These are phyloP conservation scores for Aspergillus sclerotioniger DNA, from an alignment of 495 filamentous ascomycete species.

Conservation along the genomic window DNA sequence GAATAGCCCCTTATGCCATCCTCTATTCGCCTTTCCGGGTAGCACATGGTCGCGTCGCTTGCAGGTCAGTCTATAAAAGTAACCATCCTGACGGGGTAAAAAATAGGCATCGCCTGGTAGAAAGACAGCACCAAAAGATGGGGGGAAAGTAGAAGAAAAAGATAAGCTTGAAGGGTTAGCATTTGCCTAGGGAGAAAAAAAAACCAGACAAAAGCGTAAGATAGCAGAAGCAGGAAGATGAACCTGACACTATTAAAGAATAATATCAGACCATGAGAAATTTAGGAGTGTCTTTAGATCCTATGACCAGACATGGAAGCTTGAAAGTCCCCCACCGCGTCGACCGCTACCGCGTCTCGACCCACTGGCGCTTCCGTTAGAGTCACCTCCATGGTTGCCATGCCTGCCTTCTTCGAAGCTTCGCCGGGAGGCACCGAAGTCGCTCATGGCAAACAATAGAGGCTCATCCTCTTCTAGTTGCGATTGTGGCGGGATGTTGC, in stretches of 20 bases:
- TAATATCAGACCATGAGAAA: slow-evolving; percentile 2
- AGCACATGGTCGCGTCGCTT: slow-evolving; percentile 13
- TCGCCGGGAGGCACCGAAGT: slow-evolving; percentile 66
- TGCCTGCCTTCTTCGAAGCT: slow-evolving; percentile 70
- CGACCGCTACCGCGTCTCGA: slow-evolving; percentile 43
- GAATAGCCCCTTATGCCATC: slow-evolving; percentile 14
- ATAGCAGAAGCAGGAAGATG: slow-evolving; percentile 1
- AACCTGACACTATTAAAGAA: background rate
- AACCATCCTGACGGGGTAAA: slow-evolving; percentile 13
- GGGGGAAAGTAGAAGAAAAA: slow-evolving; percentile 1
- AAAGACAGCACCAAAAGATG: slow-evolving; percentile 1
- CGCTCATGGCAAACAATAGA: slow-evolving; percentile 84
- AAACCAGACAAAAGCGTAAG: background rate
- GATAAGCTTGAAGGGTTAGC: slow-evolving; percentile 2
- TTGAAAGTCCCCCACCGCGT: slow-evolving; percentile 38
- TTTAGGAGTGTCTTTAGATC: slow-evolving; percentile 1
- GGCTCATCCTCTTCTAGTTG: slow-evolving; percentile 70
- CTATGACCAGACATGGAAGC: slow-evolving; percentile 36
- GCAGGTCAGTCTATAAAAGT: slow-evolving; percentile 28
- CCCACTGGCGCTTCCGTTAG: slow-evolving; percentile 26
- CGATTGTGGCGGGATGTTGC: slow-evolving; percentile 33
- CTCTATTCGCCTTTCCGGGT: slow-evolving; percentile 18
- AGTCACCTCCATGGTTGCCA: slow-evolving; percentile 38
- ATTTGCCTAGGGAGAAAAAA: background rate
- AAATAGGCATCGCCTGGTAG: slow-evolving; percentile 11